Conservation (phyloP, 2,329 filamentous ascomycete genomes). For the Talaromyces piceae region DNA sequence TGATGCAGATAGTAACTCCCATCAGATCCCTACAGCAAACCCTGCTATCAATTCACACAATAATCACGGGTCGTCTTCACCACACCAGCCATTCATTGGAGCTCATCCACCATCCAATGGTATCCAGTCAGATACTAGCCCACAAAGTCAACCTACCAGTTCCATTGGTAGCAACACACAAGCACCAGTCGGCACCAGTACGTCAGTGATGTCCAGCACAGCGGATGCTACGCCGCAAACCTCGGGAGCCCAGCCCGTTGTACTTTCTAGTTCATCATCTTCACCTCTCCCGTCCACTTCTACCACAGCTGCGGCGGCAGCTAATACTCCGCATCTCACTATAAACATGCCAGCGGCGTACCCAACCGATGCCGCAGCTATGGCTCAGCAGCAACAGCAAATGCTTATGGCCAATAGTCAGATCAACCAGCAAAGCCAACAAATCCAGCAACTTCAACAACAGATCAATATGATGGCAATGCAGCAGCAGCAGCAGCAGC, state of each 20-base stretch:
- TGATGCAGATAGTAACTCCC: not conserved
- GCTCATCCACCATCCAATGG: not conserved
- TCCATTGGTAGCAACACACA: not conserved
- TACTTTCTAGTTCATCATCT: not conserved
- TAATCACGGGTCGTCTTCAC: not conserved
- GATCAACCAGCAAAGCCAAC: slow-evolving; percentile 3
- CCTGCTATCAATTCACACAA: not conserved
- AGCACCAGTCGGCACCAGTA: not conserved
- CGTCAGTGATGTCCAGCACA: not conserved
- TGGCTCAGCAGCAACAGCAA: not conserved
- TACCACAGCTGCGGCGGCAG: not conserved
- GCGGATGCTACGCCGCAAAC: not conserved
- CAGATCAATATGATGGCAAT: slow-evolving; percentile 8
- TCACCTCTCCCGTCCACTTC: not conserved
- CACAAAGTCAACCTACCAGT: not conserved
- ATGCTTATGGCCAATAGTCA: not conserved
- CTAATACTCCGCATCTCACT: not conserved
- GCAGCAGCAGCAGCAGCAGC: slow-evolving; percentile 7
- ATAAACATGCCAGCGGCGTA: not conserved
- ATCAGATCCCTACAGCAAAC: not conserved
- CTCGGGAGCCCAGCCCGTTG: not conserved
- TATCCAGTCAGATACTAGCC: not conserved
- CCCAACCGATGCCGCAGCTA: not conserved
- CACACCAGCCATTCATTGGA: not conserved
- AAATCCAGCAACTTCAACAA: slow-evolving; percentile 7